Evolutionary conservation across 2,329 filamentous ascomycete species (phyloP), one percentile per base, ranked within the genome.

Genomic region (Fusarium verrucosum): DNA sequence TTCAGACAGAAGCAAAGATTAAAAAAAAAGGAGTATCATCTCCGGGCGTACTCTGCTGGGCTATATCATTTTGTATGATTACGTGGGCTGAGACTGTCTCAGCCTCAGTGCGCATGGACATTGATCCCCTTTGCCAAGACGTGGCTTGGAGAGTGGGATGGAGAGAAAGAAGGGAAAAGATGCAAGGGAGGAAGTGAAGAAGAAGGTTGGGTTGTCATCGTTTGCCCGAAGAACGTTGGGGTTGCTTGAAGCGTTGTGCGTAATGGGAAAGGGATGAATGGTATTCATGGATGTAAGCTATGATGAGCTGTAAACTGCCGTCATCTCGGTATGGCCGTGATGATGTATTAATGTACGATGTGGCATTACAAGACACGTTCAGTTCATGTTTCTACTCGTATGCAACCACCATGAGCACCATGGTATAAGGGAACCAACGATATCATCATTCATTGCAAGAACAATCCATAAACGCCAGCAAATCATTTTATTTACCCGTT

Each of bases 11-110:
- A 42, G 22, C 26, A 49, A 43, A 41, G 19, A 62, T 23, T 33
- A 35, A 35, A 42, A 28, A 36, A 35, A 35, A 42, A 28, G 54
- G 37, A 59, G 38, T 42, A 46, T 30, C 25, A 51, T 28, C 32
- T 33, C 30, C 36, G 13, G 58, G 40, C 35, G 26, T 28, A 32
- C 16, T 49, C 37, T 26, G 37, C 30, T 38, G 33, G 58, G 37
- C 26, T 50, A 40, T 37, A 60, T 51, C 50, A n/a, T 60, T 50
- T 62, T 64, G 58, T 66, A 66, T 51, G 50, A 60, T 67, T 58
- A 51, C 28, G 19, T 38, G 17, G 25, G 41, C 63, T 51, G 63
- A 64, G 58, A 55, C 23, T 20, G 25, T 67, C 58, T 64, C 58
- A 60, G 53, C 35, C 60, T 33, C 45, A 46, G 42, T 41, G 55